Evolutionary conservation across 148 eudicot species (phyloP).

Genomic region (Selenicereus undatus): DNA sequence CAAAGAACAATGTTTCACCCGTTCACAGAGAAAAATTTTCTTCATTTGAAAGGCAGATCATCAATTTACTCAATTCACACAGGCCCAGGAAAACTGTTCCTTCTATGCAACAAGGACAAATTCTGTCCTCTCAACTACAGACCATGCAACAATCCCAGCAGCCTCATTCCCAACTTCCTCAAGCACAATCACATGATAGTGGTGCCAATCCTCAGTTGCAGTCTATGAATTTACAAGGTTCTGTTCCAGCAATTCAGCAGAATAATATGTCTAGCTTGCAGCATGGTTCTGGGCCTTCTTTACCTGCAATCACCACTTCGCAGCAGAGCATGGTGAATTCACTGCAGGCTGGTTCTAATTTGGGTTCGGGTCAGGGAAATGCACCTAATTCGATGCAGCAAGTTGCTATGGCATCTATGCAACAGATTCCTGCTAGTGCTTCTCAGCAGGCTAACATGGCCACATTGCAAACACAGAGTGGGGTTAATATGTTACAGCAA

Average conservation of each 20-base stretch:
- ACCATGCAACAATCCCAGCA: slow-evolving; percentile 63
- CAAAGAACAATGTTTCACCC: slow-evolving; percentile 46
- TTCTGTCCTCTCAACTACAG: slow-evolving; percentile 50
- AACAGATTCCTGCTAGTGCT: slow-evolving; percentile 63
- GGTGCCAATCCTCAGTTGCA: slow-evolving; percentile 61
- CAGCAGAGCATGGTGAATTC: slow-evolving; percentile 54
- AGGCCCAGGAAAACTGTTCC: slow-evolving; percentile 61
- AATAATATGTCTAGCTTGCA: slow-evolving; percentile 6
- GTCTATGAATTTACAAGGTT: slow-evolving; percentile 53
- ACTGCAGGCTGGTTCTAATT: slow-evolving; percentile 48
- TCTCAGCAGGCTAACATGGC: slow-evolving; percentile 27
- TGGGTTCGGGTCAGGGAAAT: slow-evolving; percentile 65
- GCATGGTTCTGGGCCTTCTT: slow-evolving; percentile 42
- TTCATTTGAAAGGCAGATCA: slow-evolving; percentile 70
- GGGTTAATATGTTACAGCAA: slow-evolving; percentile 15
- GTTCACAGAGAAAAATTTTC: slow-evolving; percentile 56
- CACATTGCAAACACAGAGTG: not conserved
- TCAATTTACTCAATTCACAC: slow-evolving; percentile 47
- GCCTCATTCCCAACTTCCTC: slow-evolving; percentile 68
- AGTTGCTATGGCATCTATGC: slow-evolving; percentile 55
- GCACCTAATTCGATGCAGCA: slow-evolving; percentile 60
- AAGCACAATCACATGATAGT: slow-evolving; percentile 60
- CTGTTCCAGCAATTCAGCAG: slow-evolving; percentile 27
- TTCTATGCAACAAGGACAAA: slow-evolving; percentile 61
- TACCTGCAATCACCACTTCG: slow-evolving; percentile 48